Evolutionary conservation across 2,329 filamentous ascomycete genomes (phyloP), one percentile per base, ranked within the genome.

Genomic region (Parafenestella ontariensis): DNA sequence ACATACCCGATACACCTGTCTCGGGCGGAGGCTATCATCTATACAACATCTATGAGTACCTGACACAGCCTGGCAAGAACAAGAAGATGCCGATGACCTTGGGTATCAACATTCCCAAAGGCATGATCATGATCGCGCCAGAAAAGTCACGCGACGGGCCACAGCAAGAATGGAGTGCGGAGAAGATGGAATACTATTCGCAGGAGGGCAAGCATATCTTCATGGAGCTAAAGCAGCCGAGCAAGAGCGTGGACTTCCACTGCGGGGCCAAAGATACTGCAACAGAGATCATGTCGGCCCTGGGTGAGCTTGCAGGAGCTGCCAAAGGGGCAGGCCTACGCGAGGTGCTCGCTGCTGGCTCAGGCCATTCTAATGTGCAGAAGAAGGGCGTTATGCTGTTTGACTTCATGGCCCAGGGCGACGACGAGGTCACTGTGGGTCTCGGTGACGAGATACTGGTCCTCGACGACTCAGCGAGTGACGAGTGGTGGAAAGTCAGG

Each of bases 11-110:
- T 15, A 71, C 72, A 1, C 67, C 75, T 13, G 64, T 67, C 26
- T 88, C 89, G 1, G 90, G 91, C 5, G 90, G 91, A 17, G 91
- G 91, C 1, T 98, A 93, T 71, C 93, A 96, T 71, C 83, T 98
- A 75, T 98, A 97, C 78, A 97, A 96, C 68, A 93, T 98, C 68
- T 96, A 93, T 72, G 94, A 98, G 77, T 96, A 96, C 90, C 87
- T 96, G 4, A 94, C 92, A n/a, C 87, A 95, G 40, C 93, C 96
- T 87, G 94, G 94, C 52, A 96, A 96, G 80, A 89, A 91, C 69
- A 96, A 96, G 82, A 98, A 98, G 79, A 95, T 97, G 91, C 92
- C 94, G 1, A 96, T 92, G n/a, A 96, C 91, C 0, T 77, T 98
- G 33, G 94, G 94, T n/a, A 89, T 98, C 70, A 97, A 98, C 72